Evolutionary conservation across 1,139 yeast species (phyloP), one percentile per base, ranked within the genome.

Genomic region (Magnusiomyces fungicola): DNA sequence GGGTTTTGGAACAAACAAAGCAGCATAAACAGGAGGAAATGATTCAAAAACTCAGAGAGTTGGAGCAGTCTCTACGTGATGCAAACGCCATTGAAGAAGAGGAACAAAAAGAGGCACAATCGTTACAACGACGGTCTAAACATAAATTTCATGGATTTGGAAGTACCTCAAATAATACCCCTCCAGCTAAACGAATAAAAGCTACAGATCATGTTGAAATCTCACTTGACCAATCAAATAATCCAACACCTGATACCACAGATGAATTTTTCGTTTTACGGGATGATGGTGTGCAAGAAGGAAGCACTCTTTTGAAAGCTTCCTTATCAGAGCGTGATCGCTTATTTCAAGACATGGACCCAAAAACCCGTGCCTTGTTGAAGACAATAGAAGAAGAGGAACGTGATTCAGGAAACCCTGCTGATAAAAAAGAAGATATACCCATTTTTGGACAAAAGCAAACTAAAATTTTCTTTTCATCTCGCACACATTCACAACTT

Each of bases 401-500:
- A 22, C 16, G 32, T 6, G 12, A n/a, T 16, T 54, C 36, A 51
- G 50, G 18, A 50, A 47, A 19, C 46, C 46, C 33, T 12, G 33
- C 27, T 21, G 34, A 25, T 6, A 29, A 30, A 10, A 39, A 45
- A 34, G 41, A 30, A 7, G 46, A 24, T 4, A n/a, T 19, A 7
- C 38, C 39, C 2, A 21, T 45, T 12, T 45, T 38, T 33, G 23
- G 43, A 18, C 18, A 51, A 40, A 43, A 46, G 37, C 49, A 49
- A 16, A 36, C 48, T 0, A 80, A 80, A 57, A 74, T 83, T 1
- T 78, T 69, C 56, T 89, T 81, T 61, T 75, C 95, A 0, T 88
- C 97, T 1, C 71, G 98, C 64, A 90, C 98, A 0, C 97, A 90
- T 61, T 87, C 97, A 0, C 98, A 90, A 62, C 69, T 90, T 49